phyloP scores from a whole-genome alignment of 441 rosid genomes.

The Jatropha podagrica region DNA sequence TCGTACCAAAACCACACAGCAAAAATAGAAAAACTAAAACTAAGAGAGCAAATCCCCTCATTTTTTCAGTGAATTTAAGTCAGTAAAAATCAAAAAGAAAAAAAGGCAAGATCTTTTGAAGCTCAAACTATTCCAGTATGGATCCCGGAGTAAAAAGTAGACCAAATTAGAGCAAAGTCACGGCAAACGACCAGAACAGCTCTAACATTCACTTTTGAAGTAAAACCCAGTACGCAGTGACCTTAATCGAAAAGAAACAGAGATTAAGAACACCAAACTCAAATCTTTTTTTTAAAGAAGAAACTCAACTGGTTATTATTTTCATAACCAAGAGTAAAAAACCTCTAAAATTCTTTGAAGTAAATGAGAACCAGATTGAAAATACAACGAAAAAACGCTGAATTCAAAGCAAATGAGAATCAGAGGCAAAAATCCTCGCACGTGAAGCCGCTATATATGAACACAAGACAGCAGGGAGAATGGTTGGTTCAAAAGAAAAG shows the following conservation, averaged over 20 bases:
- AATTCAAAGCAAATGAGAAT: constrained; percentile 20
- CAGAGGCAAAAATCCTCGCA: constrained; percentile 9
- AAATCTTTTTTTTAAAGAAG: background rate
- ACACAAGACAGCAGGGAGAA: constrained; percentile 15
- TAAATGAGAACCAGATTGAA: constrained; percentile 9
- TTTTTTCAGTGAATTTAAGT: constrained; percentile 8
- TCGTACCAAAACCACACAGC: constrained; percentile 29
- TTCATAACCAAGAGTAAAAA: constrained; percentile 15
- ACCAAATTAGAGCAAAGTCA: background rate
- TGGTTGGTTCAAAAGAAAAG: constrained; percentile 21
- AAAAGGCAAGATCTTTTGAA: background rate
- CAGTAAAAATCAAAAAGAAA: background rate
- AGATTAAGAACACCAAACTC: background rate
- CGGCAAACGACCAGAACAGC: background rate
- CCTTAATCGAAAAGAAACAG: background rate
- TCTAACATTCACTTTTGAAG: background rate
- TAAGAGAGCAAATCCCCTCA: constrained; percentile 36
- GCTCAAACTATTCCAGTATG: background rate
- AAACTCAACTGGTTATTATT: background rate
- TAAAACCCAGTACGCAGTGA: constrained; percentile 19
- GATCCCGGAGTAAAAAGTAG: background rate
- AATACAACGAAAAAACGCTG: constrained; percentile 9
- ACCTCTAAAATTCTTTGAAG: constrained; percentile 16
- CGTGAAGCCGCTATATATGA: constrained; percentile 35
- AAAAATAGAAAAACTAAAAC: constrained; percentile 28